Evolutionary conservation across 176 grass and related monocot species (phyloP), one percentile per base, ranked within the genome.

Genomic region (Areca catechu): DNA sequence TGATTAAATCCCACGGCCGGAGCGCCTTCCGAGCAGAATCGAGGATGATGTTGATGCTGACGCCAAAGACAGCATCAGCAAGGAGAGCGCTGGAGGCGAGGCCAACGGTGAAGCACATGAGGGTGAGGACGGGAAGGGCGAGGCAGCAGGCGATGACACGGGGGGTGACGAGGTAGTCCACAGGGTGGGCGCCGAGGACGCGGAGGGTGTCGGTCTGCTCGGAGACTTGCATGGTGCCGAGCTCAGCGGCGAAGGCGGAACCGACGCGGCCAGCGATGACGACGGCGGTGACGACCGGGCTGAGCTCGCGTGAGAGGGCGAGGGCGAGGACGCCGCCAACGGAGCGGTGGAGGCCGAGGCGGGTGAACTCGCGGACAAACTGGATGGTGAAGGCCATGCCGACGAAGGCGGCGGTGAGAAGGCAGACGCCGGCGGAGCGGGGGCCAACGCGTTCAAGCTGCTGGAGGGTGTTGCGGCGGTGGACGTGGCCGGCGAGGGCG

Each of bases 381-480:
- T 92, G 88, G 78, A 98, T 98, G 66, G 93, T 98, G 88, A 92
- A 98, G 48, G 93, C 93, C 93, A 98, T 98, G 69, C 93, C 93
- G 28, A 98, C 84, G 65, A 98, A 98, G 48, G 93, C 55, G 20
- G 93, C 87, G 22, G 93, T 98, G 58, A 98, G 83, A 54, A 98
- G 84, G 7, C 88, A 65, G 43, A 98, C 93, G n/a, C 93, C 93
- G 6, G 84, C 65, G 73, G 87, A 92, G 37, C 76, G 78, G 9
- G 93, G 93, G 0, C 93, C 93, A 1, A 89, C 87, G 24, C 93
- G 81, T 15, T 81, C 69, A 29, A 98, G 88, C 84, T 98, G 93
- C 7, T 86, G 75, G 6, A 98, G 84, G 59, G 86, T 86, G 67
- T 98, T 98, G 27, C 84, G 82, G 62, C 93, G 79, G 88, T 98